Conservation (phyloP, 495 filamentous ascomycete genomes). For the Stereocaulon alpinum region DNA sequence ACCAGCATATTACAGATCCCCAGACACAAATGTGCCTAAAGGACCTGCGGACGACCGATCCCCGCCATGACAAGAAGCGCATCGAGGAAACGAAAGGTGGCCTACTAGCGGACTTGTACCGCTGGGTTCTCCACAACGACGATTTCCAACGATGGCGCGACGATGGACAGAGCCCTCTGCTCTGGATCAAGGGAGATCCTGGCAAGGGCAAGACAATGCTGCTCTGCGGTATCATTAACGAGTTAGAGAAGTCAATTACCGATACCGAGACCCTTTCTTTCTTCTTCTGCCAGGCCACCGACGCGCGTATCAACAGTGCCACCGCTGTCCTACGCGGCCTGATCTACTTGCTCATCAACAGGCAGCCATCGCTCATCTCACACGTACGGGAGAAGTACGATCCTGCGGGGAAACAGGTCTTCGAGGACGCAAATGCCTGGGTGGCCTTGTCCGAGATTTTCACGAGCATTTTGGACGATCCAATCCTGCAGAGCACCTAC, state of each 20-base stretch:
- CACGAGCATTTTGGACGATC: constrained; percentile 2
- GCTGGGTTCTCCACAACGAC: constrained; percentile 34
- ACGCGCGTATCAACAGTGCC: constrained; percentile 13
- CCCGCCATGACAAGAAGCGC: constrained; percentile 29
- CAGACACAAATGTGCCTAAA: not conserved
- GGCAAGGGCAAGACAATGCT: constrained; percentile 44
- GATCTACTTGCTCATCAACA: constrained; percentile 10
- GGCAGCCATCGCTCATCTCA: constrained; percentile 11
- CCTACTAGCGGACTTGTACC: constrained; percentile 32
- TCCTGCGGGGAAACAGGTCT: constrained; percentile 23
- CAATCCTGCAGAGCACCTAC: constrained; percentile 5
- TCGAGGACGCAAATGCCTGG: constrained; percentile 31
- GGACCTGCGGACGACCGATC: constrained; percentile 22
- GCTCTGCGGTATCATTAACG: constrained; percentile 30
- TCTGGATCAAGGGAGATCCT: constrained; percentile 39
- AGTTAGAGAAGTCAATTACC: constrained; percentile 17
- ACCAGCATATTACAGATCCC: no score
- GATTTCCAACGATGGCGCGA: constrained; percentile 31
- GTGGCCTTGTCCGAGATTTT: constrained; percentile 6
- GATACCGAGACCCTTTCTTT: constrained; percentile 26
- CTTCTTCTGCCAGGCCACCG: constrained; percentile 34
- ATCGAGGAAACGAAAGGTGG: constrained; percentile 35
- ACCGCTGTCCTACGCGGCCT: constrained; percentile 12
- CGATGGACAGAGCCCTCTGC: constrained; percentile 24
- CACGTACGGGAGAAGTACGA: constrained; percentile 17